Evolutionary conservation across 1,284 basidiomycete species (phyloP), one percentile per base, ranked within the genome.

Genomic region (Malassezia nana): DNA sequence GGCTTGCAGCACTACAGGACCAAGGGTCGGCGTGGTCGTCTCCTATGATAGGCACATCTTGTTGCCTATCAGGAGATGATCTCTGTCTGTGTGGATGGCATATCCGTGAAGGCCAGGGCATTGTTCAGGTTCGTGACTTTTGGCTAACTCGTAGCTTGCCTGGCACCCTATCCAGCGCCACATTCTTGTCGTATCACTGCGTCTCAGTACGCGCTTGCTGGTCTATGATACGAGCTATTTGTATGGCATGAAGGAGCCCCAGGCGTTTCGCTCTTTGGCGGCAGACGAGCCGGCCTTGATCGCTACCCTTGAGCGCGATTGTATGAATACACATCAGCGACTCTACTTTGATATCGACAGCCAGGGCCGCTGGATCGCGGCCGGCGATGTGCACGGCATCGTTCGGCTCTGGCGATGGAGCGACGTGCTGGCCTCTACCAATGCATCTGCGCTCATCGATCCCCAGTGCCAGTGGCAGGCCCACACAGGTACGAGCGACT

Each of bases 191-290:
- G 54, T 51, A 10, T 25, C 48, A 2, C 6, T 32, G 45, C 48
- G 54, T 1, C 42, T 24, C 18, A n/a, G 48, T 0, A 8, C 20
- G 16, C 9, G n/a, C 18, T 16, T 56, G 7, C 29, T 28, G 15
- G 54, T 56, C 28, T 51, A 46, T 33, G 49, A 56, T 16, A 56
- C 54, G 2, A 43, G 44, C 16, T 56, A 56, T 24, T 20, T 56
- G 32, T 51, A 47, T 22, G 54, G 54, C 4, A 42, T 38, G 29
- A 24, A 9, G 5, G 8, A 12, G 0, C 49, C 49, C 6, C 46
- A 28, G 16, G 26, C 22, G 2, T 42, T 39, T 38, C 20, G 4
- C 13, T 10, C 31, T 1, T 16, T 38, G 9, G 6, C 40, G 18
- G n/a, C 29, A 7, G 13, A 32, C n/a, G 41, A 44, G 13, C 31